phyloP scores from a whole-genome alignment of 257 asterid species.

The Perilla frutescens region DNA sequence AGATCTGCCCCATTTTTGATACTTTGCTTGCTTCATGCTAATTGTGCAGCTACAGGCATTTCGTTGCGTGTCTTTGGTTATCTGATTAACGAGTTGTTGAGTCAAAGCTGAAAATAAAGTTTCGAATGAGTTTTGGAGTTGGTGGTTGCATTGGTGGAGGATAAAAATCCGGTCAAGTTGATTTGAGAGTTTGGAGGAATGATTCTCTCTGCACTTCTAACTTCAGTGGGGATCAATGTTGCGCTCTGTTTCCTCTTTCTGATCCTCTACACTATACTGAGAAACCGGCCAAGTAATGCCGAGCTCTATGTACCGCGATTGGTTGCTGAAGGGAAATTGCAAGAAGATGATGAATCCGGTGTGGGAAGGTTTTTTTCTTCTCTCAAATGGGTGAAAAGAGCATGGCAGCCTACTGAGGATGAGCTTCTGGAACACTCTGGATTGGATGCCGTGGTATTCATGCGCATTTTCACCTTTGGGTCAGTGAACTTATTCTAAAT shows the following conservation, averaged over 20 bases:
- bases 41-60: constrained; percentile 9
- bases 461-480: constrained; percentile 89
- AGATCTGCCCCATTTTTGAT: background rate
- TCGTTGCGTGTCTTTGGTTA: constrained; percentile 36
- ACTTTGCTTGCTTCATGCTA: constrained; percentile 15
- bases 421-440: constrained; percentile 75
- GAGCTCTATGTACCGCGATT: constrained; percentile 76
- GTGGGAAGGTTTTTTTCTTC: constrained; percentile 59
- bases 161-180: background rate
- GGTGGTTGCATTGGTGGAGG: constrained; percentile 25
- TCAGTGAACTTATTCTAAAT: constrained; percentile 32
- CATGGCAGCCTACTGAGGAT: constrained; percentile 86
- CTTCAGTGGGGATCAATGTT: constrained; percentile 87
- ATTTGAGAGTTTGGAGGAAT: constrained; percentile 51
- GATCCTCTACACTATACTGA: constrained; percentile 65
- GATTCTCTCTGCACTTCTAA: constrained; percentile 92
- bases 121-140: constrained; percentile 30
- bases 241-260: constrained; percentile 66
- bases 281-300: constrained; percentile 73
- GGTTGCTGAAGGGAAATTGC: constrained; percentile 69
- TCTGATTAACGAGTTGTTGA: constrained; percentile 18
- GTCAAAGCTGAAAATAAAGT: constrained; percentile 12
- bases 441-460: constrained; percentile 93
- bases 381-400: constrained; percentile 77
- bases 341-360: constrained; percentile 42